Conservation (phyloP, 306 rosid species). For the Pterocarpus macrocarpus region DNA sequence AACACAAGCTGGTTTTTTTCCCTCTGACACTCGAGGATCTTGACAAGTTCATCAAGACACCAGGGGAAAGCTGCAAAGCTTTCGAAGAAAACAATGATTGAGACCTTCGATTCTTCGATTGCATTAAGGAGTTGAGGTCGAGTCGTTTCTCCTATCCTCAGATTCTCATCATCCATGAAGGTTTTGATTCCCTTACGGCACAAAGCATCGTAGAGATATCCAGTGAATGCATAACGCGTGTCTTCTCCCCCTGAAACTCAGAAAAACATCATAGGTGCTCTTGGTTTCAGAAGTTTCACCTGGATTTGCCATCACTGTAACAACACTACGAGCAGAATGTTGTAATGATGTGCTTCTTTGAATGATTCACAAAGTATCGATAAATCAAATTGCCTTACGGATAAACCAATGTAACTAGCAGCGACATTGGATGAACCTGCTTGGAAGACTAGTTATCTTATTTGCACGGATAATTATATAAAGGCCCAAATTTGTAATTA, state of each 20-base stretch:
- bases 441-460: no score
- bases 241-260: conserved; percentile 1
- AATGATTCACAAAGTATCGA: neutral
- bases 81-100: neutral
- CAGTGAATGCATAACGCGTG: neutral
- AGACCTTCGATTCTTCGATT: neutral
- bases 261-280: neutral
- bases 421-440: no score
- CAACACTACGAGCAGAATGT: neutral
- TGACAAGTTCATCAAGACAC: conserved; percentile 13
- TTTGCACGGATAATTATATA: no score
- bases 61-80: neutral
- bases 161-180: neutral
- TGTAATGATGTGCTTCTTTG: neutral
- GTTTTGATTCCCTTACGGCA: neutral
- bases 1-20: neutral
- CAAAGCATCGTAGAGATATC: conserved; percentile 1
- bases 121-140: neutral
- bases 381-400: no score
- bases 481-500: no score
- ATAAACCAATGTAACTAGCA: no score
- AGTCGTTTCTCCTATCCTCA: neutral
- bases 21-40: neutral
- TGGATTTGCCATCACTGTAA: neutral
- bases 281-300: neutral